Conservation (phyloP, 2,329 filamentous ascomycete genomes). For the Chalaropsis thielavioides region DNA sequence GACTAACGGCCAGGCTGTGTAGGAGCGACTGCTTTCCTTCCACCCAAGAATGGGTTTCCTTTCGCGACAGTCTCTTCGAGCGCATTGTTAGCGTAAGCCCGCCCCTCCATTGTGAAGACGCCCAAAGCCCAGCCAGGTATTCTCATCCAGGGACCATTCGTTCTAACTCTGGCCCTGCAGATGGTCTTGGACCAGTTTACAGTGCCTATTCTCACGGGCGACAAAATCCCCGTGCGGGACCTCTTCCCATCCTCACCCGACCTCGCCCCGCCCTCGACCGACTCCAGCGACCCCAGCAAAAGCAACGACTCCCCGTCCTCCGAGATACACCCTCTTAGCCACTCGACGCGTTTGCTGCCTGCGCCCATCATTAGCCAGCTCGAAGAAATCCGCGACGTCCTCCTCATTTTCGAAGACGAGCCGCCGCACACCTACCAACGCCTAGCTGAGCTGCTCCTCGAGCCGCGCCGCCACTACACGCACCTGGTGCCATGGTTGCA, state of each 20-base stretch:
- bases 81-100: constrained; percentile 11
- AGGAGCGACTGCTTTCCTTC: constrained; percentile 8
- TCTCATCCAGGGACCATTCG: too few species aligned
- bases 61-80: constrained; percentile 15
- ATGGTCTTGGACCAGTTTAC: constrained; percentile 12
- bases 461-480: constrained; percentile 64
- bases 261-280: constrained; percentile 23
- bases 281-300: constrained; percentile 26
- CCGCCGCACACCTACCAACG: constrained; percentile 91
- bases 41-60: constrained; percentile 6
- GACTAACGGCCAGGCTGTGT: background rate
- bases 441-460: constrained; percentile 69
- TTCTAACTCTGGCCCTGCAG: background rate
- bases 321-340: constrained; percentile 19
- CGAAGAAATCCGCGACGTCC: constrained; percentile 42
- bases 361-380: constrained; percentile 49
- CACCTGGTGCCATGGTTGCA: constrained; percentile 74
- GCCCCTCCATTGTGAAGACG: background rate
- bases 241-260: constrained; percentile 4
- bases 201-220: constrained; percentile 10
- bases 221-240: constrained; percentile 12
- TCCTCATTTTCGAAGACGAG: constrained; percentile 54
- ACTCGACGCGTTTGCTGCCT: constrained; percentile 39
- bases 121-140: background rate
- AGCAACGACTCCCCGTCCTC: constrained; percentile 7